phyloP scores from a whole-genome alignment of 2,329 filamentous ascomycete species.

The Exophiala oligosperma region DNA sequence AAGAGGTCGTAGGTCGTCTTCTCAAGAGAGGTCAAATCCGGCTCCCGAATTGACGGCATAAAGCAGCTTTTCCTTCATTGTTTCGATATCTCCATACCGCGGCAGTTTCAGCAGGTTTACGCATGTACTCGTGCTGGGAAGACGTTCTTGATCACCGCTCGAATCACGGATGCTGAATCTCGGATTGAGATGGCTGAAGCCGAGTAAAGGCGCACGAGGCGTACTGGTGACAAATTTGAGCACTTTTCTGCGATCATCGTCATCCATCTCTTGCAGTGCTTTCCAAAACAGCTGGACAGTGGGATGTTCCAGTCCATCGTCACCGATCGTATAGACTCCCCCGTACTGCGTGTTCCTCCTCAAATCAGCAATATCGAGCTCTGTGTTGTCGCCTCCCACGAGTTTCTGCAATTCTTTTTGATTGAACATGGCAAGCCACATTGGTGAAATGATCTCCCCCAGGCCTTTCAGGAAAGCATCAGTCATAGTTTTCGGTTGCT shows the following conservation, averaged over 20 bases:
- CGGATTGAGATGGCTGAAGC: slow-evolving; percentile 82
- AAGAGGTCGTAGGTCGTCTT: too few relatives aligned
- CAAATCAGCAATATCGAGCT: slow-evolving; percentile 85
- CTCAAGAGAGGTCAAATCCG: slow-evolving; percentile 72
- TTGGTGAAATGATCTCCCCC: slow-evolving; percentile 81
- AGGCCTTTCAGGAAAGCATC: slow-evolving; percentile 84
- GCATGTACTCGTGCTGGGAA: slow-evolving; percentile 94
- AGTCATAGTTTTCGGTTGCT: slow-evolving; percentile 79
- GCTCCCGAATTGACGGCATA: slow-evolving; percentile 89
- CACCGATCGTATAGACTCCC: slow-evolving; percentile 84
- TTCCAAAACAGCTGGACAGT: slow-evolving; percentile 89
- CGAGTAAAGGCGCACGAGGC: slow-evolving; percentile 82
- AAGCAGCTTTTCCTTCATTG: slow-evolving; percentile 75
- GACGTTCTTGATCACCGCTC: slow-evolving; percentile 69
- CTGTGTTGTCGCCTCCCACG: slow-evolving; percentile 80
- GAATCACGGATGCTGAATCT: slow-evolving; percentile 87
- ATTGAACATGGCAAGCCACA: slow-evolving; percentile 98
- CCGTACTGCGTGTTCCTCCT: slow-evolving; percentile 82
- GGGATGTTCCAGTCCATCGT: slow-evolving; percentile 81
- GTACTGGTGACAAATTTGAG: slow-evolving; percentile 96
- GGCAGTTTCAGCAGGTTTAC: slow-evolving; percentile 94
- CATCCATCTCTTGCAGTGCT: slow-evolving; percentile 74
- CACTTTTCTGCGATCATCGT: slow-evolving; percentile 77
- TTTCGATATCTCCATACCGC: slow-evolving; percentile 66
- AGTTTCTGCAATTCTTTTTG: slow-evolving; percentile 91